Evolutionary conservation across 2,329 filamentous ascomycete species (phyloP).

Genomic region (Zymoseptoria crescenta): DNA sequence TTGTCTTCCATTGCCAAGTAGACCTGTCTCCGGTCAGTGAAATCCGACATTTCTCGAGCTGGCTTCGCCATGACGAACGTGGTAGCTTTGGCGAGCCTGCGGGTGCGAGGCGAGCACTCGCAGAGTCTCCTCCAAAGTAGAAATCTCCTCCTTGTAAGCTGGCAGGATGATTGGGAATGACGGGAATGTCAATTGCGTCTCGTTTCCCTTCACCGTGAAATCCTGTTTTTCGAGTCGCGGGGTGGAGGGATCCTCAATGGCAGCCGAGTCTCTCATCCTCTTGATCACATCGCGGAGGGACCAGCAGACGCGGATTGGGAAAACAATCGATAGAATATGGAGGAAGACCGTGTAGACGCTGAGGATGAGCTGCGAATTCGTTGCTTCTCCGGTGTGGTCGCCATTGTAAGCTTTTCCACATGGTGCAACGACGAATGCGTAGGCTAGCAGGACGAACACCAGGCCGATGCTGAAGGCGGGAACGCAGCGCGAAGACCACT

Average conservation of each 20-base stretch:
- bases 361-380: conserved; percentile 23
- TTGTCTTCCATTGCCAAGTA: conserved; percentile 67
- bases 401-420: conserved; percentile 20
- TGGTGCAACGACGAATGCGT: conserved; percentile 23
- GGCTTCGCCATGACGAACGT: conserved; percentile 47
- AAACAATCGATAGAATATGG: conserved; percentile 56
- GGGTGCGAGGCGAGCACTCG: conserved; percentile 61
- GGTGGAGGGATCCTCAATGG: conserved; percentile 8
- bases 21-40: conserved; percentile 41
- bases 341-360: conserved; percentile 55
- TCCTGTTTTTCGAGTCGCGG: conserved; percentile 1
- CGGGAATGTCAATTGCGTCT: conserved; percentile 21
- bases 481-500: conserved; percentile 24
- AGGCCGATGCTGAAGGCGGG: conserved; percentile 22
- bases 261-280: conserved; percentile 19
- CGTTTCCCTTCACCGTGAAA: conserved; percentile 4
- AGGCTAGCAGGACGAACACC: conserved; percentile 19
- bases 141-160: conserved; percentile 66
- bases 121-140: conserved; percentile 60
- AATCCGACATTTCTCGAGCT: background rate
- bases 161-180: conserved; percentile 62
- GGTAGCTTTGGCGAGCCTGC: conserved; percentile 56
- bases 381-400: conserved; percentile 21
- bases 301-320: conserved; percentile 56
- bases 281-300: conserved; percentile 51